These are phyloP conservation scores for Penicillium robsamsonii DNA, from an alignment of 495 filamentous ascomycete genomes.

Conservation along the genomic window DNA sequence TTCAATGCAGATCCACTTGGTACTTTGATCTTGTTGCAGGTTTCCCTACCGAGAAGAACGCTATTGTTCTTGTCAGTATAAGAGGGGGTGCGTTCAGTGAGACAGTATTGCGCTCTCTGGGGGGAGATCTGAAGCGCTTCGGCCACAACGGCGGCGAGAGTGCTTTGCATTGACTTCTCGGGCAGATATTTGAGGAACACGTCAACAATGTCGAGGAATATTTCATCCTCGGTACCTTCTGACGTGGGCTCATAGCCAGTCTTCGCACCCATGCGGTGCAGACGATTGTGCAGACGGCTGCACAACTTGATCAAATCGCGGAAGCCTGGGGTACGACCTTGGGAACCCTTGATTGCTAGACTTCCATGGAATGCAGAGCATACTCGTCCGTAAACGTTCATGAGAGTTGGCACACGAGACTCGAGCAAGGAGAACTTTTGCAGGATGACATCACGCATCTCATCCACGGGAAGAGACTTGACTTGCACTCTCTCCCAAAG, in stretches of 20 bases:
- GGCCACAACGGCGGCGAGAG: slow-evolving; percentile 67
- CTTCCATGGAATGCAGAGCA: slow-evolving; percentile 51
- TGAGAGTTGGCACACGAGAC: slow-evolving; percentile 65
- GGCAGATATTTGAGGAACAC: slow-evolving; percentile 80
- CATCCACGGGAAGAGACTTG: slow-evolving; percentile 61
- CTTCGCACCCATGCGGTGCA: slow-evolving; percentile 58
- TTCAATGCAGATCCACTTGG: slow-evolving; percentile 36
- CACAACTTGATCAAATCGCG: slow-evolving; percentile 91
- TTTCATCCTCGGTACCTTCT: slow-evolving; percentile 71
- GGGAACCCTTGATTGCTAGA: slow-evolving; percentile 45
- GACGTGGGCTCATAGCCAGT: slow-evolving; percentile 72
- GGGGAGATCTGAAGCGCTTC: slow-evolving; percentile 82
- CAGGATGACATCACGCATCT: slow-evolving; percentile 71
- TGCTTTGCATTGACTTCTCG: slow-evolving; percentile 56
- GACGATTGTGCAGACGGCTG: slow-evolving; percentile 61
- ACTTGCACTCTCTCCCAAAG: slow-evolving; percentile 78
- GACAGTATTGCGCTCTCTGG: slow-evolving; percentile 68
- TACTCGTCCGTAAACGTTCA: slow-evolving; percentile 71
- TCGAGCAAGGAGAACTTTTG: slow-evolving; percentile 66
- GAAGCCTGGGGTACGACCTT: slow-evolving; percentile 57
- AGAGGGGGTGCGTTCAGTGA: slow-evolving; percentile 64
- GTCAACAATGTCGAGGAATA: slow-evolving; percentile 87
- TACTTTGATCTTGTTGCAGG: slow-evolving; percentile 44
- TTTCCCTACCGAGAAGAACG: slow-evolving; percentile 67
- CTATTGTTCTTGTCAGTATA: slow-evolving; percentile 56